Evolutionary conservation across 768 basidiomycete species (phyloP).

Genomic region (Mrakia hoshinonis): DNA sequence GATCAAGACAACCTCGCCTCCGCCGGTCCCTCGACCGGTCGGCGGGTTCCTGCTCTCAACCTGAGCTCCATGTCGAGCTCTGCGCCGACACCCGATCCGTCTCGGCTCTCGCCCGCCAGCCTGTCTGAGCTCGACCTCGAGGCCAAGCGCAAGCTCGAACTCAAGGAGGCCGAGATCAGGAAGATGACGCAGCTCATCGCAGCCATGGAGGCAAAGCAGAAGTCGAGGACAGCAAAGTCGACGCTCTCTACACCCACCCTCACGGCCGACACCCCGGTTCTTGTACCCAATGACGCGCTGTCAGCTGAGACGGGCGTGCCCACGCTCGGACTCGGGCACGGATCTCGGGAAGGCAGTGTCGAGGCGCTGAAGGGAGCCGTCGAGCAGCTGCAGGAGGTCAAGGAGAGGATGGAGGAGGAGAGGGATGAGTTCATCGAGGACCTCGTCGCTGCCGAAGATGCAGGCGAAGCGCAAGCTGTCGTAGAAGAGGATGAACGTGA

Average conservation of each 20-base stretch:
- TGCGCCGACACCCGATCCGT: neutral
- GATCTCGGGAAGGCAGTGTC: neutral
- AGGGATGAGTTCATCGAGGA: neutral
- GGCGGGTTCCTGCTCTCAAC: no score
- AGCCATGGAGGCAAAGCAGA: slow-evolving; percentile 25
- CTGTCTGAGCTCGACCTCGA: slow-evolving; percentile 3
- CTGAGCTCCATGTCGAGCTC: neutral
- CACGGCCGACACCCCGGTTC: neutral
- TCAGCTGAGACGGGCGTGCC: neutral
- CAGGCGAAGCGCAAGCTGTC: neutral
- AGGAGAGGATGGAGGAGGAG: slow-evolving; percentile 15
- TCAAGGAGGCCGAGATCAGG: slow-evolving; percentile 21
- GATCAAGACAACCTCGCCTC: neutral
- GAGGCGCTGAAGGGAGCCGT: slow-evolving; percentile 8
- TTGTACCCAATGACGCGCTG: neutral
- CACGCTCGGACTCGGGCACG: neutral
- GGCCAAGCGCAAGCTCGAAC: slow-evolving; percentile 6
- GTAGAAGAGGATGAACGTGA: neutral
- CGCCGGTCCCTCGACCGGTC: neutral
- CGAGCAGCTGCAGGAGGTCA: slow-evolving; percentile 17
- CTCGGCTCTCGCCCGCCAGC: neutral
- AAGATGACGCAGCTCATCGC: slow-evolving; percentile 19
- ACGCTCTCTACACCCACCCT: neutral
- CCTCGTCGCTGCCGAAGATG: neutral
- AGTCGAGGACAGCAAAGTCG: neutral